Evolutionary conservation across 495 filamentous ascomycete genomes (phyloP).

Genomic region (Podospora appendiculata): DNA sequence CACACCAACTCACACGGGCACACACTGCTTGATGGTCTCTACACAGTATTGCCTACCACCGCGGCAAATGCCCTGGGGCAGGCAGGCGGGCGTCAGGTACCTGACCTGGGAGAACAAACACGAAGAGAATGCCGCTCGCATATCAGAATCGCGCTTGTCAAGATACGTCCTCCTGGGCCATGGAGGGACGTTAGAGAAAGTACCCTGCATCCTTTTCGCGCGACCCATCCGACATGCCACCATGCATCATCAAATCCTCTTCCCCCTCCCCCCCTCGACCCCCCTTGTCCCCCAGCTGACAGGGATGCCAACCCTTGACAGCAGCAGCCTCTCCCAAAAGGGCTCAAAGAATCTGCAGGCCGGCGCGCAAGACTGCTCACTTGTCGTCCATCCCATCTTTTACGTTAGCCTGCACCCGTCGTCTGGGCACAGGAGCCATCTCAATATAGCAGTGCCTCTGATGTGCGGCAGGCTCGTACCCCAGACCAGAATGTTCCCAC

Average conservation of each 20-base stretch:
- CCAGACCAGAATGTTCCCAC: constrained; percentile 6
- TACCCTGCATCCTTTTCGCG: constrained; percentile 3
- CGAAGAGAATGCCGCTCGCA: not conserved
- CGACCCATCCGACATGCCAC: constrained; percentile 2
- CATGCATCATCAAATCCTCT: constrained; percentile 3
- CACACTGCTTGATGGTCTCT: too few species aligned
- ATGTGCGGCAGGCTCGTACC: constrained; percentile 18
- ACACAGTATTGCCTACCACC: not conserved
- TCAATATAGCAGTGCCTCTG: constrained; percentile 43
- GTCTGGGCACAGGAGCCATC: constrained; percentile 16
- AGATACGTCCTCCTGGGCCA: too few species aligned
- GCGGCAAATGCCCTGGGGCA: not conserved
- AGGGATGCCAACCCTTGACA: constrained; percentile 10
- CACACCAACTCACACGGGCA: too few species aligned
- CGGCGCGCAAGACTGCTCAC: constrained; percentile 14
- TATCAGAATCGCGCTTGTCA: not conserved
- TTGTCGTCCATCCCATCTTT: constrained; percentile 21
- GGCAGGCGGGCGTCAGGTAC: constrained; percentile 4
- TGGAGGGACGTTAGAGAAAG: constrained; percentile 1
- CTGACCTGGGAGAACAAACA: constrained; percentile 4
- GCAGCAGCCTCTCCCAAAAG: constrained; percentile 16
- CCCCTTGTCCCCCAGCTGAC: constrained; percentile 13
- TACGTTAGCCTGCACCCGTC: constrained; percentile 9
- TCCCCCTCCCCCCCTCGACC: constrained; percentile 1
- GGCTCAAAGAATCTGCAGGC: constrained; percentile 17